Percentiles rank a stretch among this genome's conserved stretches.
These are phyloP conservation scores for Kodamaea sagamina DNA, from an alignment of 805 yeast genomes.

Conservation along the genomic window DNA sequence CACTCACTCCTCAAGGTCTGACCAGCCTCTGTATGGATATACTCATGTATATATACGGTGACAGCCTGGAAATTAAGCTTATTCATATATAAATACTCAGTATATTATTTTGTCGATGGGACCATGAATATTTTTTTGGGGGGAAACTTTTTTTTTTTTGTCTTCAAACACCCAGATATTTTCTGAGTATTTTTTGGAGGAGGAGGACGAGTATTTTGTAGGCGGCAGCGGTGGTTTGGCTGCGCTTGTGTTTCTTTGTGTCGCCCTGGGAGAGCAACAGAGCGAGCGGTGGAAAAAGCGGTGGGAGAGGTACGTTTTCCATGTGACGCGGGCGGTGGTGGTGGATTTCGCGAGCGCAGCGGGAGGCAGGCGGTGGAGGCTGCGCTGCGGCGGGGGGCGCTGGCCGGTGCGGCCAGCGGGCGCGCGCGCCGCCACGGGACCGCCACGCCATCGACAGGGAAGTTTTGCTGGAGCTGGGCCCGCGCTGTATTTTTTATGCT, in stretches of 20 bases:
- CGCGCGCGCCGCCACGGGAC: too few species aligned
- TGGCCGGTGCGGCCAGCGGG: too few species aligned
- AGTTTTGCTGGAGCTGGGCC: background rate
- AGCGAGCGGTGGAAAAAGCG: too few species aligned
- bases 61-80: conserved; percentile 6
- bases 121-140: conserved; percentile 8
- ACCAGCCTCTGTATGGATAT: conserved; percentile 2
- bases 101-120: conserved; percentile 11
- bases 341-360: too few species aligned
- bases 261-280: too few species aligned
- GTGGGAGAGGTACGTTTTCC: background rate
- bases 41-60: conserved; percentile 7
- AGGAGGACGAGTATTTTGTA: background rate
- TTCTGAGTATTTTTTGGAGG: background rate
- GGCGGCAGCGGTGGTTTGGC: background rate
- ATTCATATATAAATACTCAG: conserved; percentile 3
- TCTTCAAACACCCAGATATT: background rate
- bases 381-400: too few species aligned
- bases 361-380: too few species aligned
- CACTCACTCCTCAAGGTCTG: conserved; percentile 1
- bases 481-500: conserved; percentile 3
- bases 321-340: background rate
- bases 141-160: conserved; percentile 2
- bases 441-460: background rate
- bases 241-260: conserved; percentile 5